These are phyloP conservation scores for Saturnispora saitoi DNA, from an alignment of 805 yeast genomes.

Conservation along the genomic window DNA sequence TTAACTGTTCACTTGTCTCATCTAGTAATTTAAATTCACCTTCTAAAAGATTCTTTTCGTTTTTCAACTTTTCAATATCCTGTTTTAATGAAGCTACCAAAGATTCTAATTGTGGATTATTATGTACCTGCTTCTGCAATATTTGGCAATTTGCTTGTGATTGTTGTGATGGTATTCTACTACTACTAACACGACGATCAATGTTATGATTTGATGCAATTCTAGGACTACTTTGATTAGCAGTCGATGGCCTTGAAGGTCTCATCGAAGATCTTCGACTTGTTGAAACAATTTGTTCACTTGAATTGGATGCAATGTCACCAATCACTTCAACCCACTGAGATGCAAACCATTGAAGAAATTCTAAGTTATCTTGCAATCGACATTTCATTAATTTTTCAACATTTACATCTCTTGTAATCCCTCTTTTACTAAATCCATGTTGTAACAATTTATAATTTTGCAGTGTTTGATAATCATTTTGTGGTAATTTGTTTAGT, in stretches of 20 bases:
- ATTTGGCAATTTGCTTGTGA: not conserved
- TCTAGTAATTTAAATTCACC: slow-evolving; percentile 25
- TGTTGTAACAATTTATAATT: slow-evolving; percentile 85
- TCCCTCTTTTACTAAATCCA: slow-evolving; percentile 60
- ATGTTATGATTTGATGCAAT: not conserved
- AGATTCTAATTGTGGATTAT: not conserved
- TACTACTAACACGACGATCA: not conserved
- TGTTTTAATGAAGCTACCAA: slow-evolving; percentile 1
- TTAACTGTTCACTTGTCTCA: slow-evolving; percentile 55
- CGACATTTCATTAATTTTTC: slow-evolving; percentile 77
- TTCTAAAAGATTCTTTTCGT: slow-evolving; percentile 26
- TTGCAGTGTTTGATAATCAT: slow-evolving; percentile 67
- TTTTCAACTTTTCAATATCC: slow-evolving; percentile 19
- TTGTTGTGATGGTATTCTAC: not conserved
- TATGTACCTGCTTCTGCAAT: not conserved
- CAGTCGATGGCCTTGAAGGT: slow-evolving; percentile 1
- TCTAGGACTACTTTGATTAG: slow-evolving; percentile 5
- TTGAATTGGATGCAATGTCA: slow-evolving; percentile 4
- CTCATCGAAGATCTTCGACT: slow-evolving; percentile 8
- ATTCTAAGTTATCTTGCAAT: slow-evolving; percentile 89
- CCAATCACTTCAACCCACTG: slow-evolving; percentile 56
- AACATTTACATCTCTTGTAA: slow-evolving; percentile 70
- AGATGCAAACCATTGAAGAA: slow-evolving; percentile 83
- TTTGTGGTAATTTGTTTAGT: slow-evolving; percentile 61
- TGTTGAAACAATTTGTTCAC: not conserved